Percentiles rank a stretch among this genome's conserved stretches.
These are phyloP conservation scores for Lipomyces mesembrius DNA, from an alignment of 805 yeast genomes.

Conservation along the genomic window DNA sequence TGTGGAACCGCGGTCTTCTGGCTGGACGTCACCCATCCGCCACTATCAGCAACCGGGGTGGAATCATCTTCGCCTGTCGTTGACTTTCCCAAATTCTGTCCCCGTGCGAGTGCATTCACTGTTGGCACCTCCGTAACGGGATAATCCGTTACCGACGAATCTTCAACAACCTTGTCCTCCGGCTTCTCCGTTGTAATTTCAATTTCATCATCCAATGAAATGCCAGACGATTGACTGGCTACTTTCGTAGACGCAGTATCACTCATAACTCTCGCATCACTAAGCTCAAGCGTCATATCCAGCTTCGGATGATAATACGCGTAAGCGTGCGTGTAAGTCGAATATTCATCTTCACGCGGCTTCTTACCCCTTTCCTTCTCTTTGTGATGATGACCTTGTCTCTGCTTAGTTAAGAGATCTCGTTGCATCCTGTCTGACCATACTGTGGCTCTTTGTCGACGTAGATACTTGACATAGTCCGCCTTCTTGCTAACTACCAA, in stretches of 20 bases:
- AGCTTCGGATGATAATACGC: slow-evolving; percentile 36
- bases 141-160: not conserved
- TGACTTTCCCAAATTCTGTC: not conserved
- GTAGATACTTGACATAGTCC: slow-evolving; percentile 25
- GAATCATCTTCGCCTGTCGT: not conserved
- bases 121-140: not conserved
- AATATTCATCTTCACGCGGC: slow-evolving; percentile 15
- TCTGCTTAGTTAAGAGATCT: slow-evolving; percentile 13
- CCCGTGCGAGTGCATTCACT: not conserved
- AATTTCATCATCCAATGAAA: not conserved
- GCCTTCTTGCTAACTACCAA: slow-evolving; percentile 14
- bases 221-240: not conserved
- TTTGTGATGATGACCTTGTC: slow-evolving; percentile 1
- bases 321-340: slow-evolving; percentile 26
- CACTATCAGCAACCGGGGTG: not conserved
- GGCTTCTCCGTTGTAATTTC: not conserved
- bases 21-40: not conserved
- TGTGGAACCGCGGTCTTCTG: not conserved
- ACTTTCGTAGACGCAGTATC: not conserved
- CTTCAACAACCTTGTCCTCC: slow-evolving; percentile 1
- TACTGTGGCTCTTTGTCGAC: slow-evolving; percentile 35
- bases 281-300: slow-evolving; percentile 35
- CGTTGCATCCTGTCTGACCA: slow-evolving; percentile 28
- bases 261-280: slow-evolving; percentile 29
- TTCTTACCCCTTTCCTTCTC: slow-evolving; percentile 11